Percentiles rank a stretch among this genome's conserved stretches.
phyloP scores from a whole-genome alignment of 2,329 filamentous ascomycete genomes.

The Dothidotthia symphoricarpi region DNA sequence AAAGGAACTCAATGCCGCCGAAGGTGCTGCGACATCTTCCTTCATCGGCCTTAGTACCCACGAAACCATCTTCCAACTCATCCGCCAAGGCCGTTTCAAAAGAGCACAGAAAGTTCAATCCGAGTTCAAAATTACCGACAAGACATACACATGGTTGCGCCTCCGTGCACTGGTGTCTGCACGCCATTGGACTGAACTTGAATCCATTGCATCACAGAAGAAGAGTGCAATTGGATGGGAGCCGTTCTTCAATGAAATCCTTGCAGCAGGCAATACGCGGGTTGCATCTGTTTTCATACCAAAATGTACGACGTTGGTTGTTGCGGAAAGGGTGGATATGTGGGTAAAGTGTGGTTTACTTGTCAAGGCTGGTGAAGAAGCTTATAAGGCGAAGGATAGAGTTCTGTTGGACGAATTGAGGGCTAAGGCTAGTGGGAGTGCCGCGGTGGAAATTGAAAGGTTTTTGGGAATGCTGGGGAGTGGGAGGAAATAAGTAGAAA shows the following conservation, averaged over 20 bases:
- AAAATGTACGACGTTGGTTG: conserved; percentile 73
- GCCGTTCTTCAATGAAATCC: conserved; percentile 88
- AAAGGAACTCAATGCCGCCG: conserved; percentile 61
- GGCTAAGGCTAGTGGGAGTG: conserved; percentile 68
- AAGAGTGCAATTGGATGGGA: conserved; percentile 97
- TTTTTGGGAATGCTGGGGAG: conserved; percentile 57
- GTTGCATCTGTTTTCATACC: conserved; percentile 80
- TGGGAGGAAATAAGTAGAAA: conserved; percentile 8
- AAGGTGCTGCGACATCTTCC: conserved; percentile 41
- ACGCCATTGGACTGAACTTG: conserved; percentile 87
- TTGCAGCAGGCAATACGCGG: conserved; percentile 86
- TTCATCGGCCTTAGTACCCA: conserved; percentile 86
- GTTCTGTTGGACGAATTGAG: conserved; percentile 72
- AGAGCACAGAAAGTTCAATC: conserved; percentile 82
- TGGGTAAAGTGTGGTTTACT: conserved; percentile 94
- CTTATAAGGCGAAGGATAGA: conserved; percentile 74
- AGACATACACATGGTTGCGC: conserved; percentile 82
- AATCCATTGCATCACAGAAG: conserved; percentile 73
- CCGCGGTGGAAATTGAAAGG: conserved; percentile 77
- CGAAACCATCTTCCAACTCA: conserved; percentile 86
- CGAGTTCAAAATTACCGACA: conserved; percentile 92
- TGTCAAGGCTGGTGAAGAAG: conserved; percentile 87
- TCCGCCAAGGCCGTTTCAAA: conserved; percentile 76
- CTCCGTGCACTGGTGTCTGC: conserved; percentile 85
- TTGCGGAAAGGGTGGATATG: conserved; percentile 77